Evolutionary conservation across 2,329 filamentous ascomycete genomes (phyloP).

Genomic region (Fusarium kyushuense): DNA sequence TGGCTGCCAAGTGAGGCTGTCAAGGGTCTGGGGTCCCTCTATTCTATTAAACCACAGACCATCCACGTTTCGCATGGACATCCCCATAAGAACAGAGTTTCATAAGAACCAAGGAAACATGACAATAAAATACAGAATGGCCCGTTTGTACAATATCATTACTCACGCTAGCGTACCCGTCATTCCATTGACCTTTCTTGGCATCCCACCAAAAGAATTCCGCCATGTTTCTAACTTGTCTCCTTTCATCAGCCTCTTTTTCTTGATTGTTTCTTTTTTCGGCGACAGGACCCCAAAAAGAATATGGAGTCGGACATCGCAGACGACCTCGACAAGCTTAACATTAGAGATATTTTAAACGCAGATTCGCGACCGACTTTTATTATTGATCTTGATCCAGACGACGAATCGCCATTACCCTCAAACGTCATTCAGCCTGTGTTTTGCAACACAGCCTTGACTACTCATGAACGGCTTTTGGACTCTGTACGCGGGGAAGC

Average conservation of each 20-base stretch:
- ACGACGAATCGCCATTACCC: conserved; percentile 40
- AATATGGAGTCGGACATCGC: conserved; percentile 32
- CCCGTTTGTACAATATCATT: not conserved
- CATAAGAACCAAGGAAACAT: conserved; percentile 1
- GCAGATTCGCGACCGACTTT: conserved; percentile 56
- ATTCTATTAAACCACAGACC: not conserved
- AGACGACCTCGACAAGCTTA: conserved; percentile 47
- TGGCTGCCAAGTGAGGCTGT: not conserved
- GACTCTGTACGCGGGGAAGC: conserved; percentile 47
- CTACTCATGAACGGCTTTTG: conserved; percentile 50
- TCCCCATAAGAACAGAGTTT: not conserved
- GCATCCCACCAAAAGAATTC: conserved; percentile 22
- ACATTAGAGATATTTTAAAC: conserved; percentile 61
- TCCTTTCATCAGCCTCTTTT: not conserved
- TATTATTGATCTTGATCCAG: conserved; percentile 55
- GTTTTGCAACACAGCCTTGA: conserved; percentile 54
- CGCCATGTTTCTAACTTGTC: not conserved
- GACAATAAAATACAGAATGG: not conserved
- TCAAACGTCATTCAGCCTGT: conserved; percentile 48
- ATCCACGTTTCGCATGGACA: not conserved
- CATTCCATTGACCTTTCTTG: conserved; percentile 8
- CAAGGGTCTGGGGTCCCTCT: too few relatives aligned
- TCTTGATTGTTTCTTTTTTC: not conserved
- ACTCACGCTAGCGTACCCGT: conserved; percentile 9
- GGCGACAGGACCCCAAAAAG: not conserved